phyloP scores from a whole-genome alignment of 1,284 basidiomycete species.

The Leccinum cinnamomeum region DNA sequence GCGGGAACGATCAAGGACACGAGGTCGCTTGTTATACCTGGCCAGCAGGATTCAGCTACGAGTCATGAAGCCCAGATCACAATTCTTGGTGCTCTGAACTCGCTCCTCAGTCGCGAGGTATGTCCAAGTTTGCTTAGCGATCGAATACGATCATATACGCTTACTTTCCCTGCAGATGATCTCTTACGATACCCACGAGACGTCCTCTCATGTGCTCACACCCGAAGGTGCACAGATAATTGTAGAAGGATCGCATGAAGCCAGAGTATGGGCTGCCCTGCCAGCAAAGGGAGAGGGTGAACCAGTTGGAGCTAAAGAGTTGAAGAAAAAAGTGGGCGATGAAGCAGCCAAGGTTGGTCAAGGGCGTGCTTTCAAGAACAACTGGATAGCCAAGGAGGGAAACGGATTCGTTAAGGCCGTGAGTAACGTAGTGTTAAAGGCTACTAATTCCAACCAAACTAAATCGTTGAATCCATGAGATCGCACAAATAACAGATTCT shows the following conservation, averaged over 20 bases:
- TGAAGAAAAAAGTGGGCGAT: slow-evolving; percentile 77
- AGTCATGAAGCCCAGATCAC: slow-evolving; percentile 77
- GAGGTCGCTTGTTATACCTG: slow-evolving; percentile 68
- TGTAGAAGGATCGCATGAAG: slow-evolving; percentile 88
- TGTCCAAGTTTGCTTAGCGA: slow-evolving; percentile 29
- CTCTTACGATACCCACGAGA: slow-evolving; percentile 77
- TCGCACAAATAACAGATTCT: slow-evolving; percentile 63
- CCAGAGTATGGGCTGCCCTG: slow-evolving; percentile 85
- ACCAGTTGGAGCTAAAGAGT: slow-evolving; percentile 63
- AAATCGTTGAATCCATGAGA: slow-evolving; percentile 40
- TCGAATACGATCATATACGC: slow-evolving; percentile 12
- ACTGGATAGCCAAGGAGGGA: slow-evolving; percentile 94
- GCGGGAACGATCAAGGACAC: slow-evolving; percentile 71
- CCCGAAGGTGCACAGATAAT: slow-evolving; percentile 82
- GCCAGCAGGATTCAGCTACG: slow-evolving; percentile 53
- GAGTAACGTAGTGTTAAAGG: slow-evolving; percentile 33
- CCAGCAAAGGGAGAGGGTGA: slow-evolving; percentile 67
- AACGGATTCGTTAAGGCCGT: slow-evolving; percentile 75
- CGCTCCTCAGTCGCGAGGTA: slow-evolving; percentile 83
- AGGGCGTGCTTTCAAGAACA: slow-evolving; percentile 94
- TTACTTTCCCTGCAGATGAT: slow-evolving; percentile 68
- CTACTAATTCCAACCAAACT: neutral
- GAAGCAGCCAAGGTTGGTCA: slow-evolving; percentile 91
- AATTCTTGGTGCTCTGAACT: slow-evolving; percentile 88
- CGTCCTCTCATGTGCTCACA: slow-evolving; percentile 71